Percentiles rank a stretch among this genome's conserved stretches.
Conservation (phyloP, 2,329 filamentous ascomycete genomes). For the Cordyceps militaris region DNA sequence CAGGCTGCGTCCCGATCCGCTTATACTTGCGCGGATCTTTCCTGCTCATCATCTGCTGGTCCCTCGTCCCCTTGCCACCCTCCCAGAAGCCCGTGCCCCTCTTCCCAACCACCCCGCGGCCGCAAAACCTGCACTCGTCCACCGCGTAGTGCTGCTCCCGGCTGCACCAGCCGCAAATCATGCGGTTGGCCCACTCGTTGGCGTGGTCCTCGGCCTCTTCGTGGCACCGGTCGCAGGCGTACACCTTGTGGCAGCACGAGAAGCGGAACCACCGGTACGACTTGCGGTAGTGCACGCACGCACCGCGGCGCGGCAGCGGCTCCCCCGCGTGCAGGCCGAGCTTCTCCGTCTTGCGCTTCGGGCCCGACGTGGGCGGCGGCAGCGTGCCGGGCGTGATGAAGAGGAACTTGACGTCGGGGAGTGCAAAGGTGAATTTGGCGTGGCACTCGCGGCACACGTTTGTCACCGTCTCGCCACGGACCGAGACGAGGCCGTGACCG, state of each 20-base stretch:
- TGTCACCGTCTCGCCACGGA: slow-evolving; percentile 64
- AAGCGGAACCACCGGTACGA: slow-evolving; percentile 60
- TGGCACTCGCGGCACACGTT: slow-evolving; percentile 77
- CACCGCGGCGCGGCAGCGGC: slow-evolving; percentile 44
- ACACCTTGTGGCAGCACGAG: slow-evolving; percentile 52
- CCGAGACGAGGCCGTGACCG: slow-evolving; percentile 61
- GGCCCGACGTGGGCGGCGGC: slow-evolving; percentile 31
- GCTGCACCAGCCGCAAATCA: slow-evolving; percentile 76
- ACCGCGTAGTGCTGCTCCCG: slow-evolving; percentile 73
- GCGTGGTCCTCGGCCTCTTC: slow-evolving; percentile 63
- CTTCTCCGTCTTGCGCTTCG: slow-evolving; percentile 43
- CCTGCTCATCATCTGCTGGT: slow-evolving; percentile 62
- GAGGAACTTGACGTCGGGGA: slow-evolving; percentile 73
- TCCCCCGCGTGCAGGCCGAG: slow-evolving; percentile 52
- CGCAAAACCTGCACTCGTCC: slow-evolving; percentile 70
- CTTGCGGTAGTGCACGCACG: slow-evolving; percentile 51
- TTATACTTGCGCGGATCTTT: slow-evolving; percentile 72
- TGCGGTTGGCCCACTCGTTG: slow-evolving; percentile 75
- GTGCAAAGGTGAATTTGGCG: slow-evolving; percentile 69
- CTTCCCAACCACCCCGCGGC: slow-evolving; percentile 58
- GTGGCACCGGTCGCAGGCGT: slow-evolving; percentile 67
- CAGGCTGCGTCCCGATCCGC: slow-evolving; percentile 39
- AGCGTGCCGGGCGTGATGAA: slow-evolving; percentile 54
- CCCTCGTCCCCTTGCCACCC: slow-evolving; percentile 74
- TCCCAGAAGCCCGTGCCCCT: slow-evolving; percentile 75